Base-by-base conservation (phyloP, 352 stramenopile genomes). In the Phytopythium litorale region DNA sequence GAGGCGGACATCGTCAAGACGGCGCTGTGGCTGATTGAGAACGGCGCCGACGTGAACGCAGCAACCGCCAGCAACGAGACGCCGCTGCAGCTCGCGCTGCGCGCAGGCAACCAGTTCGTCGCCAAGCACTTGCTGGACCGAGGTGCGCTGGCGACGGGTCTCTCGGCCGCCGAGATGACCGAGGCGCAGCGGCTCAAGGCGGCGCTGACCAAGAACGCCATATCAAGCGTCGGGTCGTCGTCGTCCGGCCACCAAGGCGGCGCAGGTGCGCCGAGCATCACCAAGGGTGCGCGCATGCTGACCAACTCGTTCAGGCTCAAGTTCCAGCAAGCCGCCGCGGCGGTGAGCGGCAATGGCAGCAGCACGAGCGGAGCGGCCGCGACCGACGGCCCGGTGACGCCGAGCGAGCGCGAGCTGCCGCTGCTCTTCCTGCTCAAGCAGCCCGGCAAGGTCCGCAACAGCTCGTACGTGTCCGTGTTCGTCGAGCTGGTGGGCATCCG, bases 381-480 rank as follows among this genome's bases (percentile, higher is more conserved):
- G 7, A 52, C 35, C 9, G 61, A 68, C 21, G 53, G 53, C 18
- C 53, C 53, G 40, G 25, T 23, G 8, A 40, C 42, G 2, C 12
- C 55, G 5, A 38, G 23, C 23, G 72, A 73, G 57, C 73, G 67
- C 56, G 63, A 78, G 25, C 56, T 74, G 4, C 83, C 84, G 3
- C 62, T 85, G 48, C 65, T 91, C 4, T 93, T 93, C 45, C 52
- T 92, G 18, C 73, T 88, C 53, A 92, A 90, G 50, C 80, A 91
- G 30, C 86, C 83, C 0, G 84, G 86, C 18, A 81, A 81, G 64
- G 71, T 90, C 1, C 76, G 76, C 37, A 70, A 94, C 65, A 94
- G 86, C 65, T 92, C 79, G 54, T 94, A 94, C 59, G 76, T 91
- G 21, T 92, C 84, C 8, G 66, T 92, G 19, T 94, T 92, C 62